These are phyloP conservation scores for Calocybe cyanea DNA, from an alignment of 768 basidiomycete species.

Conservation along the genomic window DNA sequence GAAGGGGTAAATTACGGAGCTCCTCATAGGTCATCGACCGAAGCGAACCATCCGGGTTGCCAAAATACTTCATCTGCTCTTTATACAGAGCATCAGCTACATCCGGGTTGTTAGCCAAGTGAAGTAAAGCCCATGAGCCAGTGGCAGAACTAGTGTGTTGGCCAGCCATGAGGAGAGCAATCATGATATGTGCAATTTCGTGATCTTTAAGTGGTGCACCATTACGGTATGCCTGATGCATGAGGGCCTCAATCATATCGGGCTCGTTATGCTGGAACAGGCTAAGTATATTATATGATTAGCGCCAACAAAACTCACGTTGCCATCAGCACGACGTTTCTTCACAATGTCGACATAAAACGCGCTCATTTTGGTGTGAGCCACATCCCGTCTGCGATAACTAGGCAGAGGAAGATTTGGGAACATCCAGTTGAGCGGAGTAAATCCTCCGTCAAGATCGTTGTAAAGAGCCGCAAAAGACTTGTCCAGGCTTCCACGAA, in stretches of 20 bases:
- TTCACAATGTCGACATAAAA: constrained; percentile 89
- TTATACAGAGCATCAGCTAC: constrained; percentile 81
- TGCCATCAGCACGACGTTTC: constrained; percentile 55
- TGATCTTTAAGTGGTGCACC: constrained; percentile 78
- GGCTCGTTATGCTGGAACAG: constrained; percentile 48
- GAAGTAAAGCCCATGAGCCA: constrained; percentile 85
- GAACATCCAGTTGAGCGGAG: constrained; percentile 93
- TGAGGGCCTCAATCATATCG: constrained; percentile 91
- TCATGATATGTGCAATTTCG: constrained; percentile 97
- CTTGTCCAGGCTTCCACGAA: constrained; percentile 75
- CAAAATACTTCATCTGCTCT: constrained; percentile 84
- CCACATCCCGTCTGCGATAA: constrained; percentile 84
- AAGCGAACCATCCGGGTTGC: constrained; percentile 75
- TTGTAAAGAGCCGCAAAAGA: constrained; percentile 80
- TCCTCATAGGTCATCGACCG: constrained; percentile 83
- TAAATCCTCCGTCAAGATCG: constrained; percentile 94
- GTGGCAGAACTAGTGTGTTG: constrained; percentile 97
- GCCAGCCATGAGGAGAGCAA: constrained; percentile 98
- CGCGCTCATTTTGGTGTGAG: constrained; percentile 89
- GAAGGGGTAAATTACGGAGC: constrained; percentile 73
- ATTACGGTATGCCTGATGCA: constrained; percentile 78
- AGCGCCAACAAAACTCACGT: constrained; percentile 27
- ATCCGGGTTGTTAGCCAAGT: constrained; percentile 73
- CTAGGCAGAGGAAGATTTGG: constrained; percentile 88
- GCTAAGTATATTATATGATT: constrained; percentile 2